Evolutionary conservation across 495 filamentous ascomycete species (phyloP).

Genomic region (Daldinia decipiens): DNA sequence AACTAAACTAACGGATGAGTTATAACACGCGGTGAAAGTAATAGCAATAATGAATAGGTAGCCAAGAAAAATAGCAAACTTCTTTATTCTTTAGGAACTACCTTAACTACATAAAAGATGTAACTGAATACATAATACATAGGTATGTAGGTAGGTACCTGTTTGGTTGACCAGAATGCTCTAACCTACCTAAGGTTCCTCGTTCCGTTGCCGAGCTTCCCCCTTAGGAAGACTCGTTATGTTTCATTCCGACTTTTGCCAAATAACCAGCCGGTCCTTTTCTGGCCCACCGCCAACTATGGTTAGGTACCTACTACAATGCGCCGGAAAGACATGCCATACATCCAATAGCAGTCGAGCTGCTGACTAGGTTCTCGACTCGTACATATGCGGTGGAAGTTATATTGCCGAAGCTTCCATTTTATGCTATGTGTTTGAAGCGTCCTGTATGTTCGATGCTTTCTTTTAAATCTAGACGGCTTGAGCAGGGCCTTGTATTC

Average conservation of each 20-base stretch:
- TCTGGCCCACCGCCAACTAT: slow-evolving; percentile 23
- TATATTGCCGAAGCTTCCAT: slow-evolving; percentile 28
- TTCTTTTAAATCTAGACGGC: slow-evolving; percentile 13
- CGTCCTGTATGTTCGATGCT: not conserved
- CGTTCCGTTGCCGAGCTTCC: slow-evolving; percentile 17
- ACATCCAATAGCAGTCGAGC: slow-evolving; percentile 20
- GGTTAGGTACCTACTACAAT: not conserved
- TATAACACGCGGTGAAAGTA: not conserved
- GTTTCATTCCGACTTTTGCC: slow-evolving; percentile 45
- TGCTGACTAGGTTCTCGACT: not conserved
- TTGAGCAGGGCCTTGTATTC: slow-evolving; percentile 2
- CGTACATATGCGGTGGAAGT: slow-evolving; percentile 30
- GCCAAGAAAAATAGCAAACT: not conserved
- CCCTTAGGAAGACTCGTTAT: slow-evolving; percentile 15
- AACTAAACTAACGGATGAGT: not conserved
- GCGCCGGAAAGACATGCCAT: not conserved
- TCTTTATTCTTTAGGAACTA: not conserved
- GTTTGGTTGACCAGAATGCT: slow-evolving; percentile 15
- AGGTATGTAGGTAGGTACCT: not conserved
- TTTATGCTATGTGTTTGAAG: too few relatives aligned
- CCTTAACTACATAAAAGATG: slow-evolving; percentile 33
- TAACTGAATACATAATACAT: too few relatives aligned
- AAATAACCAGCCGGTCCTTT: slow-evolving; percentile 43
- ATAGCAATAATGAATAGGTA: not conserved
- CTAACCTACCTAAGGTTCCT: slow-evolving; percentile 4